Evolutionary conservation across 352 stramenopile species (phyloP).

Genomic region (Globisporangium megalacanthum): DNA sequence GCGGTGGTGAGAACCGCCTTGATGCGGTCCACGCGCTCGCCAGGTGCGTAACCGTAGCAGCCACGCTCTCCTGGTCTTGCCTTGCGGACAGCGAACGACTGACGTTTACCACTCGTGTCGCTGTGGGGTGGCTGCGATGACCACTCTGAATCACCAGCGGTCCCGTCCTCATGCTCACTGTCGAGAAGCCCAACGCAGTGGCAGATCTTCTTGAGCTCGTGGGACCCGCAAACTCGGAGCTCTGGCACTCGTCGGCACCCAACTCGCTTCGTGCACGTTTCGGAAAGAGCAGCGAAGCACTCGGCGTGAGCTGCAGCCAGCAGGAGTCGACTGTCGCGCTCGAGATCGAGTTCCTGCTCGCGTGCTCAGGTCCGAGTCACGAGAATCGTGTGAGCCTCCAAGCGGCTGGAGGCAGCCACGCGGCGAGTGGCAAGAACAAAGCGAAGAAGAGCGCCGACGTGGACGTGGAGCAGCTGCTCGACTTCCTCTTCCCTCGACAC

Average conservation of each 20-base stretch:
- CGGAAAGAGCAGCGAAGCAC: constrained; percentile 22
- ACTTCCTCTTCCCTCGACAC: constrained; percentile 72
- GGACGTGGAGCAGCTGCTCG: constrained; percentile 51
- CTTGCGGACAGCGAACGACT: too few species aligned
- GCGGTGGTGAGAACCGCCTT: constrained; percentile 6
- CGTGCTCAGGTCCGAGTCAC: constrained; percentile 12
- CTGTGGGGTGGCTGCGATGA: not conserved
- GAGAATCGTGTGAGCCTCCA: constrained; percentile 3
- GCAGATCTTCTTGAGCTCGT: constrained; percentile 49
- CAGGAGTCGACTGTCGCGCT: constrained; percentile 16
- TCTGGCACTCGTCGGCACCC: constrained; percentile 15
- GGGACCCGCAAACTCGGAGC: constrained; percentile 22
- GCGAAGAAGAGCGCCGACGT: constrained; percentile 20
- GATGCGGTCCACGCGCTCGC: constrained; percentile 2
- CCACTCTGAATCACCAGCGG: constrained; percentile 13
- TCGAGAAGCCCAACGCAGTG: constrained; percentile 46
- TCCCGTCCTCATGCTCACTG: constrained; percentile 33
- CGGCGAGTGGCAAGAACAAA: not conserved
- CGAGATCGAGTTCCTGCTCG: constrained; percentile 42
- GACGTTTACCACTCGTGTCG: not conserved
- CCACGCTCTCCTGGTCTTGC: not conserved
- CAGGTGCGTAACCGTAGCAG: constrained; percentile 3
- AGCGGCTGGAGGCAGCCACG: not conserved
- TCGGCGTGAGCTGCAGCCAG: constrained; percentile 38
- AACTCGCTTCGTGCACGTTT: constrained; percentile 24